These are phyloP conservation scores for Mercurialis annua DNA, from an alignment of 345 rosid species.

Conservation along the genomic window DNA sequence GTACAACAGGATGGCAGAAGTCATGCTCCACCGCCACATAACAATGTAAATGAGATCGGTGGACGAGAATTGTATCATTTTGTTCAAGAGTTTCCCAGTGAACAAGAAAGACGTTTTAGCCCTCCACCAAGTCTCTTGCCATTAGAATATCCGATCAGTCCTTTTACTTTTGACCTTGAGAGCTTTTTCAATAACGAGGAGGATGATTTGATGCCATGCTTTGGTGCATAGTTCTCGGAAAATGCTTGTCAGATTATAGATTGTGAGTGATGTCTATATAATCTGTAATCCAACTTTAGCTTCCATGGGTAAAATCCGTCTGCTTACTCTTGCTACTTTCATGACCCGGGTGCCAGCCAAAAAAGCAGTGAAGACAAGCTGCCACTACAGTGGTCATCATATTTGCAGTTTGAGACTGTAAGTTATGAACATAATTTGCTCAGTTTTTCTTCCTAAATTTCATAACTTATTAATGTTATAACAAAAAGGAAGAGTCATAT, in stretches of 20 bases:
- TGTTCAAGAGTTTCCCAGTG: constrained; percentile 45
- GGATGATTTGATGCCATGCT: constrained; percentile 23
- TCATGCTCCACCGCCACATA: constrained; percentile 30
- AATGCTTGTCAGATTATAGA: neutral
- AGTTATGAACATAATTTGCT: constrained; percentile 6
- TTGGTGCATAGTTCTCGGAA: constrained; percentile 22
- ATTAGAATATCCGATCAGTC: constrained; percentile 39
- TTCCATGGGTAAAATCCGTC: neutral
- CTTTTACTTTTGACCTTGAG: constrained; percentile 25
- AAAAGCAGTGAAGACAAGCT: constrained; percentile 4
- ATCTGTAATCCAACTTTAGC: neutral
- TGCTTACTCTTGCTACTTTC: neutral
- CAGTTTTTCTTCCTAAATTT: neutral
- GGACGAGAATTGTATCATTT: constrained; percentile 40
- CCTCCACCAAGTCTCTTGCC: constrained; percentile 51
- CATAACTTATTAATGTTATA: neutral
- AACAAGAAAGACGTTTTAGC: constrained; percentile 55
- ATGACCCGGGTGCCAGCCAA: constrained; percentile 8
- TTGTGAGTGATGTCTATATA: constrained; percentile 5
- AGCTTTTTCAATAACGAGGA: constrained; percentile 9
- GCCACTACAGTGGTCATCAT: neutral
- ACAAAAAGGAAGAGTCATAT: neutral
- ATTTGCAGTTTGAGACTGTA: constrained; percentile 5
- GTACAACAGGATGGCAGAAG: constrained; percentile 39
- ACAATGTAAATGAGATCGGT: constrained; percentile 37